These are phyloP conservation scores for Ophiostoma sp. DNA, from an alignment of 2,329 filamentous ascomycete genomes.

Conservation along the genomic window DNA sequence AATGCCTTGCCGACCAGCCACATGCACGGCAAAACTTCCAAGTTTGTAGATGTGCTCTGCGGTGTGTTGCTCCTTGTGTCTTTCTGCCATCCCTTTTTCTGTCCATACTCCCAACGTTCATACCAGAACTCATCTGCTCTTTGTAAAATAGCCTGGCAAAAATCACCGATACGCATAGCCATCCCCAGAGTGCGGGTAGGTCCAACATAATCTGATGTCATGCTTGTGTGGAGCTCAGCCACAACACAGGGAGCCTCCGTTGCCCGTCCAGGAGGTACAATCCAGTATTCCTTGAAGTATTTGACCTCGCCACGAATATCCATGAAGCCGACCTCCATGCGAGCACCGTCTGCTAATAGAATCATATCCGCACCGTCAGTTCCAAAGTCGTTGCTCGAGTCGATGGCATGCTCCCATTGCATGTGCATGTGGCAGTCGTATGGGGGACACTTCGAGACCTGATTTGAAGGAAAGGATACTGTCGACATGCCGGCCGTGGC, in stretches of 20 bases:
- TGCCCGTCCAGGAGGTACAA: not conserved
- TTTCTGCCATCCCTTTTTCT: not conserved
- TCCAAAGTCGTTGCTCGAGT: not conserved
- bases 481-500: not conserved
- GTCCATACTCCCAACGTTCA: not conserved
- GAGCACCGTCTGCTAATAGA: not conserved
- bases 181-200: not conserved
- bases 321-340: slow-evolving; percentile 1
- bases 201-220: not conserved
- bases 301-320: not conserved
- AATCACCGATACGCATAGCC: slow-evolving; percentile 1
- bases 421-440: not conserved
- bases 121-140: slow-evolving; percentile 3
- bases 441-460: not conserved
- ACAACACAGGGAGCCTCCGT: not conserved
- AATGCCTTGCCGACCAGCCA: not conserved
- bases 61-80: not conserved
- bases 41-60: too few relatives aligned
- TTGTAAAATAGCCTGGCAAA: not conserved
- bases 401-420: not conserved
- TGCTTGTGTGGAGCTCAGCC: not conserved
- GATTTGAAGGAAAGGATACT: not conserved
- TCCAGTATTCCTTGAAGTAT: slow-evolving; percentile 16
- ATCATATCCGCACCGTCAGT: slow-evolving; percentile 8
- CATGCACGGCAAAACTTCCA: not conserved